phyloP scores from a whole-genome alignment of 495 filamentous ascomycete species.

The Elasticomyces elasticus region DNA sequence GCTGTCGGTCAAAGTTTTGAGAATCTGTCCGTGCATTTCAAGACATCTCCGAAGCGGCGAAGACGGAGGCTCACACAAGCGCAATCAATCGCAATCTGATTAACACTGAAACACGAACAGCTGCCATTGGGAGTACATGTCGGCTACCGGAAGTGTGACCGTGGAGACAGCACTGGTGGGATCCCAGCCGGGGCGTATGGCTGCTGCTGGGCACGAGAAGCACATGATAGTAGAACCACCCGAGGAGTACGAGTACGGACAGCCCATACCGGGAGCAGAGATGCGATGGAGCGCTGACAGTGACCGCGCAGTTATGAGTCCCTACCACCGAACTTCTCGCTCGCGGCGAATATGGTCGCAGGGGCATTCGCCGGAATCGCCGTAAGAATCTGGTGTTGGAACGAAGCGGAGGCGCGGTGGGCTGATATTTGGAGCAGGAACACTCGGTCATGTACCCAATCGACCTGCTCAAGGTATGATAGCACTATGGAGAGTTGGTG shows the following conservation, averaged over 20 bases:
- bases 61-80: too few species aligned
- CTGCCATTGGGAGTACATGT: slow-evolving; percentile 11
- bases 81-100: not conserved
- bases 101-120: not conserved
- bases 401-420: not conserved
- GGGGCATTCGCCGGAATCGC: slow-evolving; percentile 96
- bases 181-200: slow-evolving; percentile 25
- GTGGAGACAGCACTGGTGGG: slow-evolving; percentile 12
- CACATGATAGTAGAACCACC: slow-evolving; percentile 23
- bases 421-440: slow-evolving; percentile 37
- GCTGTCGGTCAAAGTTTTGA: too few species aligned
- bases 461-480: slow-evolving; percentile 86
- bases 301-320: slow-evolving; percentile 49
- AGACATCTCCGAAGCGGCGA: too few species aligned
- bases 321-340: slow-evolving; percentile 58
- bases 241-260: slow-evolving; percentile 32
- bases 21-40: too few species aligned
- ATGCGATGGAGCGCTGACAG: not conserved
- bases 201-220: slow-evolving; percentile 30
- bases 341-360: slow-evolving; percentile 72
- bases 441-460: slow-evolving; percentile 98
- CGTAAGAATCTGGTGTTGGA: slow-evolving; percentile 42
- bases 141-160: not conserved
- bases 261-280: not conserved
- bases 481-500: not conserved